Evolutionary conservation across 2,329 filamentous ascomycete species (phyloP).

Genomic region (Stagonosporopsis rhizophila): DNA sequence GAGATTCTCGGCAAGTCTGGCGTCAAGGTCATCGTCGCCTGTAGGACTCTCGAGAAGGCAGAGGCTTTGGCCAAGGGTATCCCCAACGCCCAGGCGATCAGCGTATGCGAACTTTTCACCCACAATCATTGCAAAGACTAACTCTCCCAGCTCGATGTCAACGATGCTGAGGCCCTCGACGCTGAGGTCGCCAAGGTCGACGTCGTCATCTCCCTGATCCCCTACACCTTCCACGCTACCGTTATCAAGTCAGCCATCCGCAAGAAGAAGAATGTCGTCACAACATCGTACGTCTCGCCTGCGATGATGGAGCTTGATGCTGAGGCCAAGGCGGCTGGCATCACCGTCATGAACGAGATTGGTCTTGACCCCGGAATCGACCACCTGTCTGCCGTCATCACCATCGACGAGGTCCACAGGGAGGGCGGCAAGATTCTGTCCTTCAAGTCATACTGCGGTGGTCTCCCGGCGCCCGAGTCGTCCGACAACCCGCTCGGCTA

Average conservation of each 20-base stretch:
- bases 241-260: conserved; percentile 95
- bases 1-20: conserved; percentile 65
- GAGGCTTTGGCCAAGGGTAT: conserved; percentile 75
- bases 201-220: conserved; percentile 77
- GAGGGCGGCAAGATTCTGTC: conserved; percentile 83
- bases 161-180: conserved; percentile 76
- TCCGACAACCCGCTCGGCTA: conserved; percentile 92
- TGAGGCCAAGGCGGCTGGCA: conserved; percentile 84
- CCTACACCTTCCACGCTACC: conserved; percentile 70
- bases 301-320: conserved; percentile 90
- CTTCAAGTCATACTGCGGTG: conserved; percentile 79
- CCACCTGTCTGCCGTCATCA: conserved; percentile 83
- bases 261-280: conserved; percentile 95
- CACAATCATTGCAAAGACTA: conserved; percentile 10
- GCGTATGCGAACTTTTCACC: conserved; percentile 28
- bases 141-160: conserved; percentile 75
- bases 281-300: conserved; percentile 90
- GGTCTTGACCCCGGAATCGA: conserved; percentile 72
- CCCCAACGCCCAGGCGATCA: conserved; percentile 74
- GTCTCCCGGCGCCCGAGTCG: conserved; percentile 64
- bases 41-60: conserved; percentile 79
- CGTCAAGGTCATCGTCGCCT: conserved; percentile 70
- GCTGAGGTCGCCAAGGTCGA: conserved; percentile 80
- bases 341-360: conserved; percentile 93
- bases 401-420: conserved; percentile 85